These are phyloP conservation scores for Phytophthora lateralis DNA, from an alignment of 352 stramenopile genomes.

Conservation along the genomic window DNA sequence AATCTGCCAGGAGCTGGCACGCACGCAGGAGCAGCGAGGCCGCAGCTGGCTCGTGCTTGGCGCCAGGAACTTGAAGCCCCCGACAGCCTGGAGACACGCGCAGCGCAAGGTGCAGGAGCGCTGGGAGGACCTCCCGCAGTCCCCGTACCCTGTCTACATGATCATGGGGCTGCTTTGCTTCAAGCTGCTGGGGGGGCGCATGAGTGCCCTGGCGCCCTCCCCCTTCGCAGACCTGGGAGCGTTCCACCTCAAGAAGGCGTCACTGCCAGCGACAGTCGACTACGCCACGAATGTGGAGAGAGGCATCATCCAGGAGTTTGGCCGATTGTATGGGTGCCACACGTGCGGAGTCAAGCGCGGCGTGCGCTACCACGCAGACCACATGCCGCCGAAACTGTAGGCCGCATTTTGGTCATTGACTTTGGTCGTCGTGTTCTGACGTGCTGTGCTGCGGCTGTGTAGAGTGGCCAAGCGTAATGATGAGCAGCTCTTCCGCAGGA, in stretches of 20 bases:
- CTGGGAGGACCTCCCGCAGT: constrained; percentile 43
- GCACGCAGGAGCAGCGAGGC: constrained; percentile 13
- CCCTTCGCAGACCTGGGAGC: constrained; percentile 76
- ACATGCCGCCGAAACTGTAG: constrained; percentile 87
- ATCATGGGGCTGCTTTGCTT: constrained; percentile 80
- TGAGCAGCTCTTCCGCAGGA: constrained; percentile 38
- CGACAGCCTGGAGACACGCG: constrained; percentile 30
- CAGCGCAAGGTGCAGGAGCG: constrained; percentile 40
- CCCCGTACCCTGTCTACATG: constrained; percentile 70
- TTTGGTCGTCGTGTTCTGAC: background rate
- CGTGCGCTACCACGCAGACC: constrained; percentile 79
- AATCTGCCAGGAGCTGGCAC: constrained; percentile 39
- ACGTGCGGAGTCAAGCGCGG: constrained; percentile 75
- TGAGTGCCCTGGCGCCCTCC: constrained; percentile 76
- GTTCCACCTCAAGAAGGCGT: constrained; percentile 80
- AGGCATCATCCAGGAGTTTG: constrained; percentile 80
- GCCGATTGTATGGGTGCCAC: constrained; percentile 80
- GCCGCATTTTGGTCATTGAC: constrained; percentile 10
- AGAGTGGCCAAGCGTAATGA: constrained; percentile 72
- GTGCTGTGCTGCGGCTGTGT: constrained; percentile 3
- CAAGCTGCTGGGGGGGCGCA: constrained; percentile 71
- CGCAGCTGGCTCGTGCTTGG: constrained; percentile 37
- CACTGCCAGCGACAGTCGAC: constrained; percentile 70
- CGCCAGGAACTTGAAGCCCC: constrained; percentile 22
- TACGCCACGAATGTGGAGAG: constrained; percentile 72